phyloP scores from a whole-genome alignment of 2,329 filamentous ascomycete genomes.

The Penicillium freii region DNA sequence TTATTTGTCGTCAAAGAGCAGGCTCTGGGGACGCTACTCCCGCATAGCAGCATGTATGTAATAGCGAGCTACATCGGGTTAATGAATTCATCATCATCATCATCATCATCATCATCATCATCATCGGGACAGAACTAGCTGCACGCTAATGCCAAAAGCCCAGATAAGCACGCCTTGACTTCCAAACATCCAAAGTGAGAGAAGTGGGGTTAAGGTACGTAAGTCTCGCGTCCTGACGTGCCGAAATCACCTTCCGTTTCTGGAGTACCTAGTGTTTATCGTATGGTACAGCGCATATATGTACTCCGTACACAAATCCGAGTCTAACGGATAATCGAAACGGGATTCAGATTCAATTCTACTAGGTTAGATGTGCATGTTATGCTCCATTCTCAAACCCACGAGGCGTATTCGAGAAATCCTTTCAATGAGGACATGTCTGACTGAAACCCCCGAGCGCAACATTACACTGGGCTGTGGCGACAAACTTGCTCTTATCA shows the following conservation, averaged over 20 bases:
- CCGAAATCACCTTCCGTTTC: not conserved
- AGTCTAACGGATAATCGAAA: not conserved
- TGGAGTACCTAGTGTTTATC: not conserved
- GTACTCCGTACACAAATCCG: not conserved
- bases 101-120: too few species aligned
- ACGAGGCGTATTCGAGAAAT: not conserved
- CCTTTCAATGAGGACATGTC: not conserved
- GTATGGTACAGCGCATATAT: not conserved
- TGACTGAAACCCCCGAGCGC: not conserved
- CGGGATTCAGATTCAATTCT: not conserved
- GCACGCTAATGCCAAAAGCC: too few species aligned
- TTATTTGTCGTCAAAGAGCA: too few species aligned
- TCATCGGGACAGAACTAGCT: not conserved
- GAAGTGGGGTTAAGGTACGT: not conserved
- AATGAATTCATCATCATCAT: too few species aligned
- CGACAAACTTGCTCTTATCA: not conserved
- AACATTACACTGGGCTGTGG: not conserved
- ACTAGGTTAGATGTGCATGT: too few species aligned
- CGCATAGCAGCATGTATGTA: too few species aligned
- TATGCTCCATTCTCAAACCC: too few species aligned
- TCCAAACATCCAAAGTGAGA: not conserved
- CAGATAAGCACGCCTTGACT: not conserved
- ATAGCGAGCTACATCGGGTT: too few species aligned
- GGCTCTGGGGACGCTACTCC: too few species aligned
- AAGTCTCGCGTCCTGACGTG: not conserved